Evolutionary conservation across 106 monocot species (phyloP).

Genomic region (Vanilla planifolia): DNA sequence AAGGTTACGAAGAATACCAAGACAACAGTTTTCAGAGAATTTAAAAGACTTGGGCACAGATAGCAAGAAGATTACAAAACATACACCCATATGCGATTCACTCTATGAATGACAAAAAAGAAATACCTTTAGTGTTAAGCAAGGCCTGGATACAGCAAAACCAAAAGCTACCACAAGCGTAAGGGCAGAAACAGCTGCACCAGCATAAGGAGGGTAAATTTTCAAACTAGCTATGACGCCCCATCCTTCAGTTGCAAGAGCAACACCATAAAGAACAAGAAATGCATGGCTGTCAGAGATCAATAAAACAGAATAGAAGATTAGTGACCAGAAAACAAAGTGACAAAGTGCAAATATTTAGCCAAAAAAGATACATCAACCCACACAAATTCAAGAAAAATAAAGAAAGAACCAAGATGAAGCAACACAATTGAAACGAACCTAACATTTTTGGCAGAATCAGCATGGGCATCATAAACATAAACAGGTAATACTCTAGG

Average conservation of each 20-base stretch:
- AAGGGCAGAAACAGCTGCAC: constrained; percentile 92
- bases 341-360: neutral
- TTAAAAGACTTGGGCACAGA: neutral
- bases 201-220: constrained; percentile 93
- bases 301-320: constrained; percentile 3
- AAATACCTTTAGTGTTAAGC: constrained; percentile 75
- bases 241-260: constrained; percentile 90
- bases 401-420: neutral
- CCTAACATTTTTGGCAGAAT: constrained; percentile 99
- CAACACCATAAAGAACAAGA: constrained; percentile 83
- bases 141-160: constrained; percentile 97
- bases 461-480: constrained; percentile 99
- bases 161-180: constrained; percentile 93
- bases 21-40: neutral
- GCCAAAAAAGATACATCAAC: neutral
- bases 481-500: constrained; percentile 92
- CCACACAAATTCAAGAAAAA: neutral
- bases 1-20: neutral
- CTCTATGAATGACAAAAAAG: neutral
- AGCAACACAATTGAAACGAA: constrained; percentile 13
- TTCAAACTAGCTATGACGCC: constrained; percentile 90
- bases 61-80: neutral
- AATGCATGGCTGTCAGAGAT: constrained; percentile 64
- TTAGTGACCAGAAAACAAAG: constrained; percentile 3
- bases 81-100: neutral